A percentile compares a stretch with the other conserved stretches of the same genome.
These are phyloP conservation scores for Fusarium algeriense DNA, from an alignment of 2,329 filamentous ascomycete species.

Conservation along the genomic window DNA sequence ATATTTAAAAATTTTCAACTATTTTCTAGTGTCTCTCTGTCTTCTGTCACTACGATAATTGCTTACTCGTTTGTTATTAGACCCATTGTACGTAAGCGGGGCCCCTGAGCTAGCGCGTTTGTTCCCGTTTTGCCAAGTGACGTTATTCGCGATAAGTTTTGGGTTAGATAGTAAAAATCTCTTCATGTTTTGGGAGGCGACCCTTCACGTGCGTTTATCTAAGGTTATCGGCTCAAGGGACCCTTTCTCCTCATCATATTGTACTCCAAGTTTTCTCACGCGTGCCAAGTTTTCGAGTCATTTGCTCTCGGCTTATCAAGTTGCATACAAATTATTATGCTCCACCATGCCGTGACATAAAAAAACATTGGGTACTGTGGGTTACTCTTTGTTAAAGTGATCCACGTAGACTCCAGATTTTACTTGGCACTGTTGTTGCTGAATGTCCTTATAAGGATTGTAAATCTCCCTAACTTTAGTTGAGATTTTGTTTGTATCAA, in stretches of 20 bases:
- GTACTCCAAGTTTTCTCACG: slow-evolving; percentile 8
- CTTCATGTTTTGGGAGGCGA: background rate
- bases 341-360: slow-evolving; percentile 23
- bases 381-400: background rate
- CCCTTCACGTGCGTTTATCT: slow-evolving; percentile 24
- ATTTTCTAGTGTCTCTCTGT: background rate
- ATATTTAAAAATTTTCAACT: slow-evolving; percentile 26
- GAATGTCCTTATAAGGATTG: slow-evolving; percentile 25
- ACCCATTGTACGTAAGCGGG: slow-evolving; percentile 30
- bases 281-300: slow-evolving; percentile 27
- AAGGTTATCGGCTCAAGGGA: slow-evolving; percentile 25
- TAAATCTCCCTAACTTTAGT: slow-evolving; percentile 5
- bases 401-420: slow-evolving; percentile 32
- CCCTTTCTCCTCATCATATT: background rate
- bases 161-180: background rate
- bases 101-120: slow-evolving; percentile 1
- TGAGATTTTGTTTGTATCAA: background rate
- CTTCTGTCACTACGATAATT: background rate
- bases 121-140: slow-evolving; percentile 1
- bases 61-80: background rate
- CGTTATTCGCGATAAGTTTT: background rate
- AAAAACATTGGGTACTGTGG: slow-evolving; percentile 18
- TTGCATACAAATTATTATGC: background rate
- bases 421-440: slow-evolving; percentile 13
- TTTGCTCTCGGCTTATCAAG: slow-evolving; percentile 18